These are phyloP conservation scores for Elsinoe fawcettii DNA, from an alignment of 2,329 filamentous ascomycete genomes.

Conservation along the genomic window DNA sequence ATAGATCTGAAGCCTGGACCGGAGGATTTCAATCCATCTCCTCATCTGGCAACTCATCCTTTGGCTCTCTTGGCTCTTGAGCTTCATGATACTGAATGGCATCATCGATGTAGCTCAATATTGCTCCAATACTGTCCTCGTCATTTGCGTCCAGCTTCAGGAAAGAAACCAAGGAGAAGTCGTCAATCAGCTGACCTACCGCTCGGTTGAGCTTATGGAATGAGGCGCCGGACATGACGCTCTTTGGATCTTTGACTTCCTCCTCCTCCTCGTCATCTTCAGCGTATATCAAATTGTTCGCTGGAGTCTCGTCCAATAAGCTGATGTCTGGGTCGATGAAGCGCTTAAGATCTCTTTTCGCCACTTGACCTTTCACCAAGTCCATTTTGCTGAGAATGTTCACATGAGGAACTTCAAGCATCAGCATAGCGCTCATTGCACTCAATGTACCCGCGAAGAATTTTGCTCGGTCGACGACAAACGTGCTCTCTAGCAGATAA, in stretches of 20 bases:
- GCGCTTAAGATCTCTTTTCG: conserved; percentile 77
- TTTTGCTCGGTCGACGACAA: conserved; percentile 90
- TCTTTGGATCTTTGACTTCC: conserved; percentile 58
- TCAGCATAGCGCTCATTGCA: conserved; percentile 98
- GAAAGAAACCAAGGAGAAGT: conserved; percentile 97
- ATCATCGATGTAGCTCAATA: conserved; percentile 89
- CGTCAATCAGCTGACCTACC: conserved; percentile 86
- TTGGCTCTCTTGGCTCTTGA: conserved; percentile 79
- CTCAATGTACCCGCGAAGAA: conserved; percentile 94
- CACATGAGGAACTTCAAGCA: conserved; percentile 93
- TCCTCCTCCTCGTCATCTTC: conserved; percentile 37
- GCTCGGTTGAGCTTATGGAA: conserved; percentile 80
- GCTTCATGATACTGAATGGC: conserved; percentile 89
- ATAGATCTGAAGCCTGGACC: conserved; percentile 25
- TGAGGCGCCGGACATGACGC: conserved; percentile 70
- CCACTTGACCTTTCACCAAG: conserved; percentile 80
- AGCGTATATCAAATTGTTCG: conserved; percentile 40
- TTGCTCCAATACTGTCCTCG: conserved; percentile 78
- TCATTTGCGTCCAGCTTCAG: conserved; percentile 81
- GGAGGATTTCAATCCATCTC: conserved; percentile 40
- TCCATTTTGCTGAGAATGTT: conserved; percentile 99
- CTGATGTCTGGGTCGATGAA: conserved; percentile 82
- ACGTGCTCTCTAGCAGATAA: conserved; percentile 91
- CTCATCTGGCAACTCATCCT: conserved; percentile 43
- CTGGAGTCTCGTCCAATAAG: conserved; percentile 71